A percentile compares a stretch with the other conserved stretches of the same genome.
Evolutionary conservation across 306 rosid genomes (phyloP).

Genomic region (Fagus crenata): DNA sequence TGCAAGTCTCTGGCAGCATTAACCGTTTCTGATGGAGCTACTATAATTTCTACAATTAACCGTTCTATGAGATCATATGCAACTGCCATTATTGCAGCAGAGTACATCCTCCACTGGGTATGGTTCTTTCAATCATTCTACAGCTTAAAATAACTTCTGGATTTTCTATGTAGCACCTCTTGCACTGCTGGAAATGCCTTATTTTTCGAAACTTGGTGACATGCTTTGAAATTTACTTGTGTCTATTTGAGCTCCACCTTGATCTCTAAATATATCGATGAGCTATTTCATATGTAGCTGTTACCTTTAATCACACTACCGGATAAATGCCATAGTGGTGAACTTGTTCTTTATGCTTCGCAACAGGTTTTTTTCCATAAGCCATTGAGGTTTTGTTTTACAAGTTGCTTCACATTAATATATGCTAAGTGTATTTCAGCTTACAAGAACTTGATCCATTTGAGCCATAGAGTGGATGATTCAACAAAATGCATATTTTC

Average conservation of each 20-base stretch:
- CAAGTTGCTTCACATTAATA: too few relatives aligned
- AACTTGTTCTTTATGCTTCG: background rate
- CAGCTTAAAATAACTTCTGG: background rate
- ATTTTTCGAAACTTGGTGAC: background rate
- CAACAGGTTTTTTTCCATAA: background rate
- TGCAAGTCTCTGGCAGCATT: slow-evolving; percentile 84
- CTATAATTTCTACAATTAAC: slow-evolving; percentile 75
- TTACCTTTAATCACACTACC: too few relatives aligned
- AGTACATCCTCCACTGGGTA: slow-evolving; percentile 92
- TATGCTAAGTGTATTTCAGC: too few relatives aligned
- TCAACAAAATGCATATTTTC: background rate
- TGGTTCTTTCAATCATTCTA: slow-evolving; percentile 7
- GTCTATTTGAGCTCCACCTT: background rate
- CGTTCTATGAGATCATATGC: slow-evolving; percentile 91
- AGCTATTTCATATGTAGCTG: too few relatives aligned
- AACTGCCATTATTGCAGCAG: slow-evolving; percentile 81
- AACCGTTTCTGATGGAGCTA: slow-evolving; percentile 71
- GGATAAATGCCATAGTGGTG: too few relatives aligned
- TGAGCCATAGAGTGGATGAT: background rate
- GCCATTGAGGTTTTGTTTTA: too few relatives aligned
- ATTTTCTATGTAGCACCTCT: background rate
- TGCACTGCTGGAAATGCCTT: background rate
- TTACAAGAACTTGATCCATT: background rate
- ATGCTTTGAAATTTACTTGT: slow-evolving; percentile 3
- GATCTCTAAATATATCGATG: too few relatives aligned